Evolutionary conservation across 2,329 filamentous ascomycete species (phyloP).

Genomic region (Neodidymelliopsis sp.): DNA sequence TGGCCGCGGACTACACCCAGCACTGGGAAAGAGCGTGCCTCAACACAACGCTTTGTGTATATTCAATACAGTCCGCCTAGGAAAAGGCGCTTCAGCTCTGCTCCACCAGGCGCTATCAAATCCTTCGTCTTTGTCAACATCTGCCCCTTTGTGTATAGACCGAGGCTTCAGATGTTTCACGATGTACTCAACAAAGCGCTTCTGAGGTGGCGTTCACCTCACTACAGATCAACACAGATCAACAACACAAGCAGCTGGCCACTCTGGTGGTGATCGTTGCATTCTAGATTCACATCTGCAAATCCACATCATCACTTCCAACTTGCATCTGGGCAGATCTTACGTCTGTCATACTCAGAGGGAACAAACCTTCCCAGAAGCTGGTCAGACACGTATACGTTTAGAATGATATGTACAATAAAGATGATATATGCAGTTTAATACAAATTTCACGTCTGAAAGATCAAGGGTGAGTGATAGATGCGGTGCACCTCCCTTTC

Average conservation of each 20-base stretch:
- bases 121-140: background rate
- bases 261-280: background rate
- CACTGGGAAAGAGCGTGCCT: conserved; percentile 14
- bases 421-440: too few relatives aligned
- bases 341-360: too few relatives aligned
- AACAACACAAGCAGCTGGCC: background rate
- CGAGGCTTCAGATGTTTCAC: background rate
- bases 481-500: too few relatives aligned
- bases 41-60: conserved; percentile 10
- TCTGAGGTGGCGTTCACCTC: background rate
- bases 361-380: too few relatives aligned
- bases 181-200: background rate
- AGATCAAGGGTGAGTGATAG: too few relatives aligned
- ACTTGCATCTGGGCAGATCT: too few relatives aligned
- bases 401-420: too few relatives aligned
- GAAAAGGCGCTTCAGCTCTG: conserved; percentile 4
- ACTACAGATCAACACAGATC: background rate
- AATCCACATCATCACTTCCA: too few relatives aligned
- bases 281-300: background rate
- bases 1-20: conserved; percentile 10
- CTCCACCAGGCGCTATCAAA: conserved; percentile 10
- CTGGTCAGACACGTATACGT: too few relatives aligned
- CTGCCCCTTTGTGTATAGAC: background rate
- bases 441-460: too few relatives aligned
- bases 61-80: conserved; percentile 15